Percentiles rank a stretch among this genome's conserved stretches.
Conservation (phyloP, 306 rosid genomes). For the Corylus avellana region DNA sequence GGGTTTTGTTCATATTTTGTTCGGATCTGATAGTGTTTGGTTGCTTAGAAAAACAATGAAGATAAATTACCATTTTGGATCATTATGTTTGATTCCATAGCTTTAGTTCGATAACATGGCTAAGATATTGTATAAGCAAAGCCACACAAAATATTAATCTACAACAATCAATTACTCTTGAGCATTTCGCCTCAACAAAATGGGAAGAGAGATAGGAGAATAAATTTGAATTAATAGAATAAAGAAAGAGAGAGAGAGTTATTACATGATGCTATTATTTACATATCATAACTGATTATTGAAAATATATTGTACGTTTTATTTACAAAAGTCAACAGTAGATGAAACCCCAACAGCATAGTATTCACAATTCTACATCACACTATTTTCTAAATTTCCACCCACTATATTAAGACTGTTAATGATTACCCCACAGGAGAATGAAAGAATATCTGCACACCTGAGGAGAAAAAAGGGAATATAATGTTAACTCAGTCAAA, state of each 20-base stretch:
- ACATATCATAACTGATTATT: slow-evolving; percentile 57
- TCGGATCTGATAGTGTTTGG: too few relatives aligned
- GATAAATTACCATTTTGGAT: too few relatives aligned
- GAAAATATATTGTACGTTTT: slow-evolving; percentile 36
- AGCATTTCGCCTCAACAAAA: not conserved
- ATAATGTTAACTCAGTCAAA: not conserved
- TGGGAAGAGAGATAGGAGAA: slow-evolving; percentile 10
- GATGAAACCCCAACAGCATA: not conserved
- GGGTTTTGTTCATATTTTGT: too few relatives aligned
- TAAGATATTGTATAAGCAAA: too few relatives aligned
- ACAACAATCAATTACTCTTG: too few relatives aligned
- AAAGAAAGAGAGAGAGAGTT: slow-evolving; percentile 2
- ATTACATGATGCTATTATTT: slow-evolving; percentile 32
- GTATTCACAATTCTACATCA: slow-evolving; percentile 51
- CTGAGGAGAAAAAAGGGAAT: slow-evolving; percentile 31
- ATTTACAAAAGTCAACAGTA: slow-evolving; percentile 48
- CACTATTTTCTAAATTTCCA: slow-evolving; percentile 56
- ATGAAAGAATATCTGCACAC: slow-evolving; percentile 65
- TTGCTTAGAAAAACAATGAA: too few relatives aligned
- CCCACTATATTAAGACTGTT: slow-evolving; percentile 46
- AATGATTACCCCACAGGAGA: slow-evolving; percentile 51
- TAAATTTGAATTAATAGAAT: slow-evolving; percentile 32
- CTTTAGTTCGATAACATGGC: too few relatives aligned
- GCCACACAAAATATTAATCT: too few relatives aligned
- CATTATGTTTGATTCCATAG: too few relatives aligned